Conservation (phyloP, 257 asterid species). For the Jacaranda copaia region DNA sequence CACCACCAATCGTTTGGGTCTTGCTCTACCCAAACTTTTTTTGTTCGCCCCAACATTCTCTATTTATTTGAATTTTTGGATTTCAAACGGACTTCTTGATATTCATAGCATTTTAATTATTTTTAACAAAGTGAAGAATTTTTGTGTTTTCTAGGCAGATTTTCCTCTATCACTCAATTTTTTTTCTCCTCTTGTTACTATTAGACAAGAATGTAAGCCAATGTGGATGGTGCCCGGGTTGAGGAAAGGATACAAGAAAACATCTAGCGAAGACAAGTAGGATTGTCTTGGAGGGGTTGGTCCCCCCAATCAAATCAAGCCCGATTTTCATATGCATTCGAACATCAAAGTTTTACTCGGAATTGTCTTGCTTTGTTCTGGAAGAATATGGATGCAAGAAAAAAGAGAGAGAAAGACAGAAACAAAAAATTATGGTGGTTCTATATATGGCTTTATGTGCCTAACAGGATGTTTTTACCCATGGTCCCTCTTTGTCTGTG, state of each 20-base stretch:
- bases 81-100: too few species aligned
- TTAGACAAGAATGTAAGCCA: neutral
- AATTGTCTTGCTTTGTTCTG: constrained; percentile 38
- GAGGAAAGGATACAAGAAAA: constrained; percentile 35
- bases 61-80: too few species aligned
- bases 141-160: too few species aligned
- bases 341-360: constrained; percentile 18
- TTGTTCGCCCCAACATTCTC: too few species aligned
- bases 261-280: constrained; percentile 53
- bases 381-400: constrained; percentile 26
- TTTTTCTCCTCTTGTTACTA: neutral
- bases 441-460: constrained; percentile 32
- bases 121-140: too few species aligned
- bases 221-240: constrained; percentile 18
- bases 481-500: constrained; percentile 50
- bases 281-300: constrained; percentile 46
- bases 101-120: too few species aligned
- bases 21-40: too few species aligned
- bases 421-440: constrained; percentile 45
- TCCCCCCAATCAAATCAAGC: constrained; percentile 52
- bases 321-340: constrained; percentile 12
- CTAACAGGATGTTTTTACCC: constrained; percentile 28
- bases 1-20: too few species aligned
- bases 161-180: neutral
- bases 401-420: constrained; percentile 27